phyloP scores from a whole-genome alignment of 768 basidiomycete species.

The Royoungia palumana region DNA sequence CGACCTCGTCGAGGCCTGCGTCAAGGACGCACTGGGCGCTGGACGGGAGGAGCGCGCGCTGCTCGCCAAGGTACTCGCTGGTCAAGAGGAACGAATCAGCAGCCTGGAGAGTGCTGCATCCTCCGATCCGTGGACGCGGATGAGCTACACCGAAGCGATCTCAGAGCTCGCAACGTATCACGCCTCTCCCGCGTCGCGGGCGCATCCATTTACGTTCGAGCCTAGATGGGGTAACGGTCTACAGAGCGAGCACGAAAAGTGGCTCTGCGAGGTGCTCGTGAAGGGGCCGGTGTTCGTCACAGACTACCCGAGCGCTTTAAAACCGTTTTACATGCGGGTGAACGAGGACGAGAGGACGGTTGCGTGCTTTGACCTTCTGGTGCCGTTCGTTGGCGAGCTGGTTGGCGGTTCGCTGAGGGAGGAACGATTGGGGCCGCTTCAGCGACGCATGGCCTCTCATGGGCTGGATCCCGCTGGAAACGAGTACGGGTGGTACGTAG shows the following conservation, averaged over 20 bases:
- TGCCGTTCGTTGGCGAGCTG: constrained; percentile 86
- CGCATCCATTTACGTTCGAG: constrained; percentile 46
- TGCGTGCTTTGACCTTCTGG: constrained; percentile 93
- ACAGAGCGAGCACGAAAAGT: constrained; percentile 90
- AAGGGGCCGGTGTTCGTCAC: constrained; percentile 86
- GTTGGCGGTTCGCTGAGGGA: constrained; percentile 90
- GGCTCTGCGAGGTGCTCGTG: constrained; percentile 69
- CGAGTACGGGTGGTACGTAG: constrained; percentile 70
- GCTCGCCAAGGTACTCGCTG: constrained; percentile 33
- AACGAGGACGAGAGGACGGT: constrained; percentile 62
- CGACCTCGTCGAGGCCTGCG: constrained; percentile 52
- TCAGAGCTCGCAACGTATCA: constrained; percentile 44
- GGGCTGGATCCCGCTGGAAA: constrained; percentile 42
- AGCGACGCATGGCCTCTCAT: constrained; percentile 45
- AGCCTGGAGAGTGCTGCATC: constrained; percentile 37
- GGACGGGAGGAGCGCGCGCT: constrained; percentile 31
- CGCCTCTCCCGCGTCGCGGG: constrained; percentile 20
- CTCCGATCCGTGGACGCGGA: constrained; percentile 55
- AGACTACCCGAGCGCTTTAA: constrained; percentile 77
- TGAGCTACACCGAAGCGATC: constrained; percentile 80
- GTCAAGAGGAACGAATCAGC: constrained; percentile 33
- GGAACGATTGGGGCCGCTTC: constrained; percentile 57
- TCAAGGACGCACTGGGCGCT: constrained; percentile 40
- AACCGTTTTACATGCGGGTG: constrained; percentile 95
- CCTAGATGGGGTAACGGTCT: constrained; percentile 70